phyloP scores from a whole-genome alignment of 2,329 filamentous ascomycete genomes.

The Trichoderma hamatum region DNA sequence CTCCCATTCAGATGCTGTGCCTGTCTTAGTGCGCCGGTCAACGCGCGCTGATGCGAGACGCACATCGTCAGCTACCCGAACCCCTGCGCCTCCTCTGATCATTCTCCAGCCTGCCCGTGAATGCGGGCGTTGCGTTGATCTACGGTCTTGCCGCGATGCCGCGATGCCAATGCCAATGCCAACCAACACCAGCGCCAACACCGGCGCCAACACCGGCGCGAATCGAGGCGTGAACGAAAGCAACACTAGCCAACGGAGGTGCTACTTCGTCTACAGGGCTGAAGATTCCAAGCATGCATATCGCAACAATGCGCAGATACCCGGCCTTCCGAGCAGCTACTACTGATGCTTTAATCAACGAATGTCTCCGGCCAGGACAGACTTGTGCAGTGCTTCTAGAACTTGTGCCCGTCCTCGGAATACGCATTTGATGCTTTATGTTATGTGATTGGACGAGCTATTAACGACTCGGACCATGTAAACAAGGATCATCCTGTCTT shows the following conservation, averaged over 20 bases:
- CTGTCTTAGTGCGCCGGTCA: background rate
- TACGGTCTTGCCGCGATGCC: background rate
- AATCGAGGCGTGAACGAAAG: conserved; percentile 2
- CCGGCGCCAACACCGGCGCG: background rate
- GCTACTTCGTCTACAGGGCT: background rate
- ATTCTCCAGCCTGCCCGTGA: background rate
- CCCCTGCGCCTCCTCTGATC: conserved; percentile 11
- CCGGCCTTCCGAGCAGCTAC: background rate
- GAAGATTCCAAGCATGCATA: background rate
- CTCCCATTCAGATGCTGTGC: conserved; percentile 4
- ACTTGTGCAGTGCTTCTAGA: background rate
- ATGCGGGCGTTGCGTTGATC: background rate
- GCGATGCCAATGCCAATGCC: background rate
- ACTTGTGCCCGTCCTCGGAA: background rate
- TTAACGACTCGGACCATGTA: background rate
- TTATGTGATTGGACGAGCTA: background rate
- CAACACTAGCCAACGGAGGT: background rate
- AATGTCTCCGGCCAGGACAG: background rate
- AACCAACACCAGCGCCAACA: background rate
- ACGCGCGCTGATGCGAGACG: conserved; percentile 18
- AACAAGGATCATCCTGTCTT: background rate
- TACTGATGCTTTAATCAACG: background rate
- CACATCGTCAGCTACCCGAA: background rate
- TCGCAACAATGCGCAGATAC: background rate
- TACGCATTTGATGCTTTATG: background rate